Base-by-base conservation (phyloP, 2,329 filamentous ascomycete genomes). In the Xylariaceae sp. region DNA sequence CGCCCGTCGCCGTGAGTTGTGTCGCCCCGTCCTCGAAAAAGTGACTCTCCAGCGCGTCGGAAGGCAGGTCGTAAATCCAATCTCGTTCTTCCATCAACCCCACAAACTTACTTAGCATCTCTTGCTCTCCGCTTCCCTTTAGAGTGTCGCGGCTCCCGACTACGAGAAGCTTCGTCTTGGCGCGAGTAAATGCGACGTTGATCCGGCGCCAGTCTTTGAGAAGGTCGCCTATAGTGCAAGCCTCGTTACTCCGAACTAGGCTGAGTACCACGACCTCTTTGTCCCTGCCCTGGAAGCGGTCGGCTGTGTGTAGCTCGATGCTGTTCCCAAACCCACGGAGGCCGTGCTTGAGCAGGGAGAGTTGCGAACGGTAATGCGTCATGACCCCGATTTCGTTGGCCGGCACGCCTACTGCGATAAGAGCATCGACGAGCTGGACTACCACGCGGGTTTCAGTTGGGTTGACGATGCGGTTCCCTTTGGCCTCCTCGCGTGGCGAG, bases 221-320 rank as follows among this genome's bases (percentile, higher is more conserved):
- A 43, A 99, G 71, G 51, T 97, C 94, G 16, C 94, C 94, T n/a
- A 99, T 92, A 47, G 80, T 83, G 58, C 85, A 83, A 1, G 81
- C 80, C 19, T 92, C 85, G 64, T 99, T 99, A 68, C 85, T 92
- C 29, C 94, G 83, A 13, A 97, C 94, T 29, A 95, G 85, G 51
- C 84, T 89, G 8, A 99, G 80, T 13, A 99, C 83, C 0, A 97
- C 82, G 2, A 95, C 86, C 66, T 96, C 91, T 68, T 99, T 99
- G 72, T 99, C 94, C 9, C 94, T 83, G 6, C 94, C 94, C 69
- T 99, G 94, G 71, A 96, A 99, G 42, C 92, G 90, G 72, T 99
- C 94, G 2, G 94, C 92, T 0, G 94, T 97, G 71, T 99, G 91
- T 80, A 97, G 91, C 71, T 99, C 94, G 1, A 99, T 84, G 2